phyloP scores from a whole-genome alignment of 176 grass and related monocot genomes.

The Calamus simplicifolius region DNA sequence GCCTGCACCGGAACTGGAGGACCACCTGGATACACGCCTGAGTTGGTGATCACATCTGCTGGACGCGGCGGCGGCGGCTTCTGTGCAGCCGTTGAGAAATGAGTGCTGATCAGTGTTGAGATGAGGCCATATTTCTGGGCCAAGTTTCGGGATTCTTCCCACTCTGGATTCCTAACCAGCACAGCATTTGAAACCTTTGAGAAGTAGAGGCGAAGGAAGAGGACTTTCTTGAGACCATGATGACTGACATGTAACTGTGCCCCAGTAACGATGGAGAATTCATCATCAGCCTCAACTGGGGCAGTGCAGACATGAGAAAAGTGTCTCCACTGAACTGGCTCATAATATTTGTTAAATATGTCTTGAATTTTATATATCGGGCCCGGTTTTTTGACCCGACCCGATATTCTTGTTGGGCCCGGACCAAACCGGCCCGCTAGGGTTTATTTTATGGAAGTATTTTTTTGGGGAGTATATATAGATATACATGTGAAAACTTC shows the following conservation, averaged over 20 bases:
- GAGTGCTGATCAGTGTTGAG: conserved; percentile 89
- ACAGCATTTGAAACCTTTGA: conserved; percentile 43
- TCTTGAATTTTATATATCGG: too few species aligned
- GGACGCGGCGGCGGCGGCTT: conserved; percentile 57
- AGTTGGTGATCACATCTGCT: conserved; percentile 82
- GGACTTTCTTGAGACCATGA: conserved; percentile 80
- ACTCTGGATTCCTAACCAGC: conserved; percentile 44
- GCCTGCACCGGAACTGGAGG: conserved; percentile 72
- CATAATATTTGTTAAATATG: too few species aligned
- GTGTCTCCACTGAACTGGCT: conserved; percentile 77
- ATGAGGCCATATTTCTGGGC: conserved; percentile 87
- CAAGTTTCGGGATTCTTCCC: conserved; percentile 85
- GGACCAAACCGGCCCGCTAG: too few species aligned
- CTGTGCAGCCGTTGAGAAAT: conserved; percentile 68
- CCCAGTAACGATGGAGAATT: conserved; percentile 62
- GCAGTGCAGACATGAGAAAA: conserved; percentile 91
- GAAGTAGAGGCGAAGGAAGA: conserved; percentile 77
- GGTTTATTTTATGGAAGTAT: too few species aligned
- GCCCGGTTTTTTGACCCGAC: too few species aligned
- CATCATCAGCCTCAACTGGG: conserved; percentile 70
- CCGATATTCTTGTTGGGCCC: too few species aligned
- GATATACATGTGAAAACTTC: too few species aligned
- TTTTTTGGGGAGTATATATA: too few species aligned
- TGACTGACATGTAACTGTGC: conserved; percentile 58
- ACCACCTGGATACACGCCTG: conserved; percentile 77